Percentiles rank a stretch among this genome's conserved stretches.
phyloP scores from a whole-genome alignment of 805 yeast species.

The Hanseniaspora valbyensis region DNA sequence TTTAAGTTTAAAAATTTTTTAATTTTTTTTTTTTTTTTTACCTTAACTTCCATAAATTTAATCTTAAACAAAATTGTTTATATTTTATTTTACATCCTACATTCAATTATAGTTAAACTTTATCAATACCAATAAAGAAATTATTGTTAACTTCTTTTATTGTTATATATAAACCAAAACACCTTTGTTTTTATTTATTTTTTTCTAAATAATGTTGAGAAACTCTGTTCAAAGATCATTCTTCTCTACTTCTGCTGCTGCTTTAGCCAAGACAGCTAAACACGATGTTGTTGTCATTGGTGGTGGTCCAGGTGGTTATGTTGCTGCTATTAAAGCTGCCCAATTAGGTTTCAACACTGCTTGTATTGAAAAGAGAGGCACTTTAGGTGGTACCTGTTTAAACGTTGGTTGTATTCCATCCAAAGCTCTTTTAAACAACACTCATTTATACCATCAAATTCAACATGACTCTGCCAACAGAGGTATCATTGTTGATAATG shows the following conservation, averaged over 20 bases:
- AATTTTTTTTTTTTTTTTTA: no score
- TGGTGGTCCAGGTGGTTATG: slow-evolving; percentile 99
- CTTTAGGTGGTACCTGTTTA: slow-evolving; percentile 94
- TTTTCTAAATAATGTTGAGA: slow-evolving; percentile 14
- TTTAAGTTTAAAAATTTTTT: no score
- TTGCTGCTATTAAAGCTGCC: slow-evolving; percentile 97
- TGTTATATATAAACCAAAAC: no score
- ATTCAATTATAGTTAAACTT: no score
- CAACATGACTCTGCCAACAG: slow-evolving; percentile 71
- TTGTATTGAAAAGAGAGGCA: slow-evolving; percentile 93
- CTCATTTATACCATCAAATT: slow-evolving; percentile 83
- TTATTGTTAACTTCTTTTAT: no score
- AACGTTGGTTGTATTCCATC: slow-evolving; percentile 99
- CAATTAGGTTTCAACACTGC: slow-evolving; percentile 92
- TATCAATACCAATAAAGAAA: no score
- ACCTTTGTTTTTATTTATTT: no score
- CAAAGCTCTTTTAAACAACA: slow-evolving; percentile 86
- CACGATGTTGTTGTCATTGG: slow-evolving; percentile 93
- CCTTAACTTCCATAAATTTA: no score
- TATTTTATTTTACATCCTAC: no score
- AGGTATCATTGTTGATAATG: slow-evolving; percentile 78
- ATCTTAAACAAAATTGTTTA: no score
- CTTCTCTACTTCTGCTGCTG: slow-evolving; percentile 16
- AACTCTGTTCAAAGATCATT: slow-evolving; percentile 14
- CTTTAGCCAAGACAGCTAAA: slow-evolving; percentile 32